Percentiles rank a stretch among this genome's conserved stretches.
Conservation (phyloP, 2,329 filamentous ascomycete genomes). For the Ophiostoma pallidulum region DNA sequence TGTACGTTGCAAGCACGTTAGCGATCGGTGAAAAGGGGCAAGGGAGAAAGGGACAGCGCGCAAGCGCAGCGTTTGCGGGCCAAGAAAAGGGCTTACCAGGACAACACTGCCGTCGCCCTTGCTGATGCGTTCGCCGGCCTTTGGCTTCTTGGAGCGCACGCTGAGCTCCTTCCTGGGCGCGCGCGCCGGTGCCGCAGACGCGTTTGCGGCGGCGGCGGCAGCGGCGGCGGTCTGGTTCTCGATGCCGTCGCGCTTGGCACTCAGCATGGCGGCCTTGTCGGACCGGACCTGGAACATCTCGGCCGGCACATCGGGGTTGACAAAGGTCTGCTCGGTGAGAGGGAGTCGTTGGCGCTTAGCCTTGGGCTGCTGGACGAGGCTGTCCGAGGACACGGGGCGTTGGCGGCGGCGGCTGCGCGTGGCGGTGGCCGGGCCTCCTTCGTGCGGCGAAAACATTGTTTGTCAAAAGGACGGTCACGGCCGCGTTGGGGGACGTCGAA, state of each 20-base stretch:
- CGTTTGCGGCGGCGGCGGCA: constrained; percentile 14
- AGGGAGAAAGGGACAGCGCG: background rate
- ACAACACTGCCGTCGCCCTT: constrained; percentile 61
- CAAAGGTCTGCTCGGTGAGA: constrained; percentile 47
- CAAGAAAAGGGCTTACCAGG: constrained; percentile 37
- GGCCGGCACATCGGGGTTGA: constrained; percentile 39
- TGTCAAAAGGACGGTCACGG: background rate
- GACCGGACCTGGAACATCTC: constrained; percentile 50
- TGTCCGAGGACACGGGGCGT: constrained; percentile 48
- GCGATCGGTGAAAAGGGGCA: background rate
- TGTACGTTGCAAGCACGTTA: background rate
- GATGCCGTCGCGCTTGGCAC: constrained; percentile 37
- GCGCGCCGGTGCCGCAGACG: constrained; percentile 9
- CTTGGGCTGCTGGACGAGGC: constrained; percentile 47
- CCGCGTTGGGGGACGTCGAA: background rate
- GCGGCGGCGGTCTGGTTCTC: constrained; percentile 27
- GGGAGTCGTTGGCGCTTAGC: constrained; percentile 53
- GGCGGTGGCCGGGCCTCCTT: constrained; percentile 44
- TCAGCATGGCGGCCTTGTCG: constrained; percentile 38
- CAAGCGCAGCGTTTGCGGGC: no score
- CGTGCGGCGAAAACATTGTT: constrained; percentile 48
- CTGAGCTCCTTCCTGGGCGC: constrained; percentile 44
- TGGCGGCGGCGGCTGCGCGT: constrained; percentile 54
- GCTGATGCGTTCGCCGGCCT: constrained; percentile 50
- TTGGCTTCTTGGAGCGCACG: constrained; percentile 53